phyloP scores from a whole-genome alignment of 2,329 filamentous ascomycete species.

The Epichloe sp. region DNA sequence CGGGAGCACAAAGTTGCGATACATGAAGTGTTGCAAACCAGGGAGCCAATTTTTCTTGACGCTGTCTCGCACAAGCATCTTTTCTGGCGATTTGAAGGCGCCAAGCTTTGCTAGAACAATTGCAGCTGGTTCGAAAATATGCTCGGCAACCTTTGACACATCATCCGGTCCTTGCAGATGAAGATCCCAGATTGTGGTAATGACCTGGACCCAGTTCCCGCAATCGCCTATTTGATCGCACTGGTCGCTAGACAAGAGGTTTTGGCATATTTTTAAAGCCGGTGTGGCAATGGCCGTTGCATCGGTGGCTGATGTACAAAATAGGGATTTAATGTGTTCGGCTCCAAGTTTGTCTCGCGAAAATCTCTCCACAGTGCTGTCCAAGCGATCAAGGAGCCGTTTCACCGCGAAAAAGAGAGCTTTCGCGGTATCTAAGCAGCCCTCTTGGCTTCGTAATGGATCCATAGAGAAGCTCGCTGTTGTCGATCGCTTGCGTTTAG shows the following conservation, averaged over 20 bases:
- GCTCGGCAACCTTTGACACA: conserved; percentile 32
- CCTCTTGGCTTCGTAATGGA: conserved; percentile 24
- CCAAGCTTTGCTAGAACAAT: conserved; percentile 28
- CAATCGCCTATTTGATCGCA: conserved; percentile 23
- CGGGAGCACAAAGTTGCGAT: conserved; percentile 37
- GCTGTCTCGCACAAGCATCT: conserved; percentile 6
- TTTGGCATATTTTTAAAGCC: conserved; percentile 31
- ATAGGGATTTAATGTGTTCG: conserved; percentile 45
- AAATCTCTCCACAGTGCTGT: conserved; percentile 19
- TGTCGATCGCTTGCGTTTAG: conserved; percentile 34
- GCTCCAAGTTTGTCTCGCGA: conserved; percentile 38
- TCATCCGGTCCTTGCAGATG: conserved; percentile 38
- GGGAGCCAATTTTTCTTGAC: conserved; percentile 26
- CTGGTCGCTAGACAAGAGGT: conserved; percentile 20
- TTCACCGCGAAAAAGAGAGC: conserved; percentile 33
- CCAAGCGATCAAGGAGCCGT: conserved; percentile 32
- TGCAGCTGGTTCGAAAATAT: conserved; percentile 27
- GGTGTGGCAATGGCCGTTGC: conserved; percentile 31
- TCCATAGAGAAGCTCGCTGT: conserved; percentile 25
- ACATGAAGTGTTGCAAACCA: conserved; percentile 35
- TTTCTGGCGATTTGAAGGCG: conserved; percentile 12
- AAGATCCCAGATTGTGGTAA: conserved; percentile 37
- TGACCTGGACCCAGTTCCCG: conserved; percentile 33
- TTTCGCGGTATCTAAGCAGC: conserved; percentile 33
- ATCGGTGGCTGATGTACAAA: conserved; percentile 35